Evolutionary conservation across 208 protist genomes (phyloP).

Genomic region (Leishmania braziliensis): DNA sequence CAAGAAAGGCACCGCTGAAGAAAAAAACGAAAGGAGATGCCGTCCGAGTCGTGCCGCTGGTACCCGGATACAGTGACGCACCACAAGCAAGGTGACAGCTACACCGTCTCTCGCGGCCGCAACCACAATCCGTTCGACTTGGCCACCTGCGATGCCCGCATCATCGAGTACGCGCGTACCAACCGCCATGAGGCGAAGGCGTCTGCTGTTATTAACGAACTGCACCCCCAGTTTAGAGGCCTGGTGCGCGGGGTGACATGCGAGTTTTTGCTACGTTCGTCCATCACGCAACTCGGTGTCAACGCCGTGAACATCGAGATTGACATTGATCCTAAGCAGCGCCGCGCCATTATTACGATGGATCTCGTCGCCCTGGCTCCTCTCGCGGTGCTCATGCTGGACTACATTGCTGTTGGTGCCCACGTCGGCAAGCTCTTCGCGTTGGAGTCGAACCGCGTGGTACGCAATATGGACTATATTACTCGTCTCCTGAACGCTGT

Average conservation of each 20-base stretch:
- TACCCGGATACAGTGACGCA: slow-evolving; percentile 84
- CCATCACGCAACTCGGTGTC: slow-evolving; percentile 90
- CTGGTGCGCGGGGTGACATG: slow-evolving; percentile 54
- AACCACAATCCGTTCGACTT: slow-evolving; percentile 80
- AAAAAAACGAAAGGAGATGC: slow-evolving; percentile 33
- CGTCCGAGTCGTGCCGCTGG: slow-evolving; percentile 66
- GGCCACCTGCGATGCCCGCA: slow-evolving; percentile 67
- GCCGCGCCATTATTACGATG: slow-evolving; percentile 49
- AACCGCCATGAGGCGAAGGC: slow-evolving; percentile 40
- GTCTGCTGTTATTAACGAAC: slow-evolving; percentile 36
- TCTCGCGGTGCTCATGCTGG: slow-evolving; percentile 86
- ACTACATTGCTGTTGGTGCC: slow-evolving; percentile 76
- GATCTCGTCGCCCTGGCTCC: slow-evolving; percentile 76
- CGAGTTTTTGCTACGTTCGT: slow-evolving; percentile 88
- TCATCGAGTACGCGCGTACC: slow-evolving; percentile 42
- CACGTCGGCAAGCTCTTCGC: slow-evolving; percentile 92
- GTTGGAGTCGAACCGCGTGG: slow-evolving; percentile 64
- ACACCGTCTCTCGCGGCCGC: slow-evolving; percentile 67
- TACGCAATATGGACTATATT: slow-evolving; percentile 80
- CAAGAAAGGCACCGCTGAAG: background rate
- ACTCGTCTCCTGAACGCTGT: slow-evolving; percentile 63
- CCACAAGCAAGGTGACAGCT: slow-evolving; percentile 59
- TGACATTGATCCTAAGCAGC: slow-evolving; percentile 41
- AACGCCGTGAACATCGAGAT: slow-evolving; percentile 75
- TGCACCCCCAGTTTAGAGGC: slow-evolving; percentile 86